A percentile compares a stretch with the other conserved stretches of the same genome.
Conservation (phyloP, 306 rosid species). For the Cicer judaicum region DNA sequence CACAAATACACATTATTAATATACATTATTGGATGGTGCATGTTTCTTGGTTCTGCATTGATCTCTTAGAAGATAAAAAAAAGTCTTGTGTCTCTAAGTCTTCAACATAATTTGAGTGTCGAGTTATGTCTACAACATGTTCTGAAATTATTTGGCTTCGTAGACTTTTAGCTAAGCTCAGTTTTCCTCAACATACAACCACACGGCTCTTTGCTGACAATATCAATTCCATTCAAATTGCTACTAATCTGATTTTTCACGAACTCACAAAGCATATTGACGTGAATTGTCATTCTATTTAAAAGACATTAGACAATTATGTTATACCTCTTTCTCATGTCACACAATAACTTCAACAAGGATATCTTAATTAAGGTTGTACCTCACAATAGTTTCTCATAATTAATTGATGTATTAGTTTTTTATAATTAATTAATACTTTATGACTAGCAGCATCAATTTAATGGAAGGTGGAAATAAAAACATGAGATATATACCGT, state of each 20-base stretch:
- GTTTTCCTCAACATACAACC: neutral
- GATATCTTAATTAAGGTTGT: neutral
- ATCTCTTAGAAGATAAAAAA: neutral
- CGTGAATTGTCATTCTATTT: neutral
- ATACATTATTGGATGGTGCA: neutral
- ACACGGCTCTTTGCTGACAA: neutral
- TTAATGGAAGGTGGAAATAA: too few relatives aligned
- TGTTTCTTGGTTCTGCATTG: neutral
- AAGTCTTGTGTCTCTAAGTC: neutral
- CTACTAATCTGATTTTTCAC: neutral
- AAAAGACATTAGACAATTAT: neutral
- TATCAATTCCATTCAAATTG: neutral
- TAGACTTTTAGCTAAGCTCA: neutral
- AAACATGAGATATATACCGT: too few relatives aligned
- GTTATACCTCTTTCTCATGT: neutral
- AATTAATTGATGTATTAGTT: too few relatives aligned
- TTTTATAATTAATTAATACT: too few relatives aligned
- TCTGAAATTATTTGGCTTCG: neutral
- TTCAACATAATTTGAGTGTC: neutral
- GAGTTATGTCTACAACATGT: neutral
- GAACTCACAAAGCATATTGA: neutral
- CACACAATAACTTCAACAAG: neutral
- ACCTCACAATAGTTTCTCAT: neutral
- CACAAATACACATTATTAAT: neutral
- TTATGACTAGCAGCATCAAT: too few relatives aligned